phyloP scores from a whole-genome alignment of 179 eudicot genomes.

The Camellia oleifera region DNA sequence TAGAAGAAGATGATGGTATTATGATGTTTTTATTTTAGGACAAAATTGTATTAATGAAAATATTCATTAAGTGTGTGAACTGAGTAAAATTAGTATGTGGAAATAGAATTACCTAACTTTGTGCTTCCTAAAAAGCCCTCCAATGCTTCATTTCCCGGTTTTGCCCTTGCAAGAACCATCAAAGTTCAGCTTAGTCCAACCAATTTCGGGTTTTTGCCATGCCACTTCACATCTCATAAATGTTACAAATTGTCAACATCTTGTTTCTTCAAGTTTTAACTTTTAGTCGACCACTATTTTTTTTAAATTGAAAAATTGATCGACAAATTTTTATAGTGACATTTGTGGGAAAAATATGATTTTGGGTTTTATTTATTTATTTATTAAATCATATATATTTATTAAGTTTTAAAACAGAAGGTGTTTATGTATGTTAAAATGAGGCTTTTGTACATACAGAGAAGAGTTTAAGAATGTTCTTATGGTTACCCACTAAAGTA shows the following conservation, averaged over 20 bases:
- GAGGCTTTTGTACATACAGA: background rate
- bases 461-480: background rate
- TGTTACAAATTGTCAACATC: constrained; percentile 5
- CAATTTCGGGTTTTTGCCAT: constrained; percentile 74
- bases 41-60: too few species aligned
- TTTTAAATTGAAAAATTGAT: background rate
- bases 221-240: constrained; percentile 29
- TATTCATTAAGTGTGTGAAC: too few species aligned
- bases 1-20: too few species aligned
- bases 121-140: constrained; percentile 76
- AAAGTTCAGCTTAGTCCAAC: constrained; percentile 83
- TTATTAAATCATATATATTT: background rate
- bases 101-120: constrained; percentile 16
- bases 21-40: too few species aligned
- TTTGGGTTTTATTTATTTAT: too few species aligned
- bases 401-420: too few species aligned
- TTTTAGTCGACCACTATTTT: too few species aligned
- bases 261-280: too few species aligned
- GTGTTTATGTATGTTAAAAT: too few species aligned
- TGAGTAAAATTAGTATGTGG: too few species aligned
- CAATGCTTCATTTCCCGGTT: constrained; percentile 71
- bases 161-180: constrained; percentile 76
- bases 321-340: background rate
- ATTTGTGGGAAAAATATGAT: background rate
- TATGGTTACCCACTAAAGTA: too few species aligned